Evolutionary conservation across 352 stramenopile genomes (phyloP).

Genomic region (Phytophthora colocasiae): DNA sequence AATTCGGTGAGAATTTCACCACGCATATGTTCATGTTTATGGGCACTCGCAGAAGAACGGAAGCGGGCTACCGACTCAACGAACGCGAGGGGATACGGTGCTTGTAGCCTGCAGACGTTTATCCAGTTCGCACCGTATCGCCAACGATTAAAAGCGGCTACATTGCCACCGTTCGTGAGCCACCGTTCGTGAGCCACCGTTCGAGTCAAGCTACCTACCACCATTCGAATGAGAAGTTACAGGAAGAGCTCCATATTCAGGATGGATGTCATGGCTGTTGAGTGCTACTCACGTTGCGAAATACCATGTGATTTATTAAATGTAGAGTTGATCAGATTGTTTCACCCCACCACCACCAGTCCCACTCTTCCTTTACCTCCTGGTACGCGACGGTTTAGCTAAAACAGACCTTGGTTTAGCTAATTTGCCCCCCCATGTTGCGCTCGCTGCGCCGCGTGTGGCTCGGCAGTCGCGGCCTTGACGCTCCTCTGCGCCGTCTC

Average conservation of each 20-base stretch:
- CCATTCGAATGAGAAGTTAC: too few species aligned
- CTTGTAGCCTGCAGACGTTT: neutral
- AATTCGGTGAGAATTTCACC: slow-evolving; percentile 11
- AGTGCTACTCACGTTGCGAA: neutral
- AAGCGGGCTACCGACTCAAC: slow-evolving; percentile 5
- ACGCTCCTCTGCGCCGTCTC: slow-evolving; percentile 2
- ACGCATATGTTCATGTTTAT: slow-evolving; percentile 7
- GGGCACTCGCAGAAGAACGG: neutral
- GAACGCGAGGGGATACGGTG: slow-evolving; percentile 12
- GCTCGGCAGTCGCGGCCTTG: slow-evolving; percentile 20
- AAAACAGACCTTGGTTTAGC: slow-evolving; percentile 3
- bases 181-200: too few species aligned
- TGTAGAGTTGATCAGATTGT: neutral
- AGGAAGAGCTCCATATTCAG: neutral
- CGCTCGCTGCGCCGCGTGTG: slow-evolving; percentile 33
- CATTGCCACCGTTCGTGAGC: neutral
- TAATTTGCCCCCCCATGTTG: slow-evolving; percentile 13
- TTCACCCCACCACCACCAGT: neutral
- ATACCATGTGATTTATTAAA: neutral
- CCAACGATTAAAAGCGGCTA: neutral
- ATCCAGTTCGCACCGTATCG: neutral
- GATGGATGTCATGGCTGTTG: slow-evolving; percentile 1
- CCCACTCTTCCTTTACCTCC: slow-evolving; percentile 9
- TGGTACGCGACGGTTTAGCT: slow-evolving; percentile 9
- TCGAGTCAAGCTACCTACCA: too few species aligned